A percentile compares a stretch with the other conserved stretches of the same genome.
These are phyloP conservation scores for Loxodes magnus DNA, from an alignment of 73 alveolate species.

Conservation along the genomic window DNA sequence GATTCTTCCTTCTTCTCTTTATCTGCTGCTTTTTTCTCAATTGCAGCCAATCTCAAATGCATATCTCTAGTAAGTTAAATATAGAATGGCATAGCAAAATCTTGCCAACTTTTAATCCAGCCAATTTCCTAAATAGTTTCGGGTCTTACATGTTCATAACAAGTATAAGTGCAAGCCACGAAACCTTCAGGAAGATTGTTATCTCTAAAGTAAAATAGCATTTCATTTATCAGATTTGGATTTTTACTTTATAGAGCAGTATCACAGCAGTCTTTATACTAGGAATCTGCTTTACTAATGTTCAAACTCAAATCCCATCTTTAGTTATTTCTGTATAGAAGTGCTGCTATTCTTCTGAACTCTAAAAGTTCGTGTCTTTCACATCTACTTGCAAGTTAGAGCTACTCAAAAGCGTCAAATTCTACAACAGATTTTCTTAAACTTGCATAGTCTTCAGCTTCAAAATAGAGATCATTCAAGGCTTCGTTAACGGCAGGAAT, in stretches of 20 bases:
- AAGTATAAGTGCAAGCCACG: conserved; percentile 90
- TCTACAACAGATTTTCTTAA: conserved; percentile 77
- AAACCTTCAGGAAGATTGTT: conserved; percentile 90
- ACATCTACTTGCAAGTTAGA: conserved; percentile 70
- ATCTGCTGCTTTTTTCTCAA: conserved; percentile 80
- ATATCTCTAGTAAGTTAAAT: conserved; percentile 93
- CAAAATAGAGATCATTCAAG: conserved; percentile 86
- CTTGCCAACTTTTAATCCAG: conserved; percentile 94
- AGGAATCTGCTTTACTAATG: conserved; percentile 80
- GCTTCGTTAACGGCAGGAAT: conserved; percentile 93
- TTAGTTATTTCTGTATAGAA: conserved; percentile 85
- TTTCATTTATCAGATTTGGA: conserved; percentile 83
- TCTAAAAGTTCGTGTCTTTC: conserved; percentile 90
- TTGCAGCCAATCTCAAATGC: conserved; percentile 69
- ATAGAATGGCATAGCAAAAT: conserved; percentile 95
- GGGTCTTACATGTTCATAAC: conserved; percentile 93
- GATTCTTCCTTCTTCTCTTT: conserved; percentile 90
- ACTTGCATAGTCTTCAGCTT: conserved; percentile 88
- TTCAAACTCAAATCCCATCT: conserved; percentile 76
- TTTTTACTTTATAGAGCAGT: conserved; percentile 92
- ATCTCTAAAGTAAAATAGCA: conserved; percentile 83
- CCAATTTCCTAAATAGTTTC: conserved; percentile 96
- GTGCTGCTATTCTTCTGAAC: conserved; percentile 94
- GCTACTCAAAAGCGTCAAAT: conserved; percentile 86
- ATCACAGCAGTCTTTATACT: conserved; percentile 91